Base-by-base conservation (phyloP, 2,329 filamentous ascomycete species). In the Apiospora pterosperma region DNA sequence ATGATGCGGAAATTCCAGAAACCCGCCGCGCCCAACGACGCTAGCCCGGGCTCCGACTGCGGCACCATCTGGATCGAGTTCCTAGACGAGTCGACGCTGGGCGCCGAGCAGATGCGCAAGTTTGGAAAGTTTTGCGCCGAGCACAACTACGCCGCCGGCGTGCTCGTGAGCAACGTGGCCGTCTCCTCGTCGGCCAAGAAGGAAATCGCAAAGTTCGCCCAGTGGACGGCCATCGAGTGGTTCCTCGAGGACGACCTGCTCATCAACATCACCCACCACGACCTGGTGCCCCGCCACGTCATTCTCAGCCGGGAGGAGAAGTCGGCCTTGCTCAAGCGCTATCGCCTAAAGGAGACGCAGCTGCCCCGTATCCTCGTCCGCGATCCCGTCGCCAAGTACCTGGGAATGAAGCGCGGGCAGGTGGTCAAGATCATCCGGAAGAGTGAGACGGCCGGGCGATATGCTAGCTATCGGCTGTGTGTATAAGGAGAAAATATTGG, bases 361-460 rank as follows among this genome's bases (percentile, higher is more conserved):
- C 83, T 99, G 75, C 96, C 96, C 5, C 87, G 96, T 64, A 97
- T 99, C 72, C 88, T 97, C 78, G 87, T 92, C 70, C 92, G 92
- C 70, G 96, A 99, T 77, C 96, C 96, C 3, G 93, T 99, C 62
- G 92, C 96, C 31, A 90, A 91, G 73, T 99, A 98, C 78, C 82
- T 97, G 63, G 96, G 96, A 14, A 82, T 99, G 76, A 91, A 92
- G 82, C 87, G 94, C 75, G 93, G 94, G 4, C 92, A 97, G 79
- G 94, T 99, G 3, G 96, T 99, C 74, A 99, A 99, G 87, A 99
- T 99, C 73, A 97, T 99, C 73, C 86, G 96, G 69, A 94, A 91
- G 78, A 94, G 90, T 75, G 96, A 98, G 84, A 99, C 96, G 64
- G 96, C 96, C 16, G 96, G 96, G 67, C 86, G 96, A 62, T 99